phyloP scores from a whole-genome alignment of 2,329 filamentous ascomycete genomes.

The Talaromyces piceae region DNA sequence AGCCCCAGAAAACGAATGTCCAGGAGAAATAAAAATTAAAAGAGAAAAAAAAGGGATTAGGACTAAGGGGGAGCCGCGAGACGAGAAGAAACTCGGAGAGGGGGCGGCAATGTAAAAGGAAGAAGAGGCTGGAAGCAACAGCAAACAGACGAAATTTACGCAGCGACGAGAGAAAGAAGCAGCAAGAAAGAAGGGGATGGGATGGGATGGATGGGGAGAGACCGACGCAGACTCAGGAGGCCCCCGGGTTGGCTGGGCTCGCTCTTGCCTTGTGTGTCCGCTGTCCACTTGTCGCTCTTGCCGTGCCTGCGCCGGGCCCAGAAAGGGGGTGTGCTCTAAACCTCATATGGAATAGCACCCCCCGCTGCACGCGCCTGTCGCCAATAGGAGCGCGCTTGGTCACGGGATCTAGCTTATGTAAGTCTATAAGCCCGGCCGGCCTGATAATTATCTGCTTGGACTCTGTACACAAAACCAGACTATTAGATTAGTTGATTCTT shows the following conservation, averaged over 20 bases:
- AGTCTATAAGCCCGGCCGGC: no score
- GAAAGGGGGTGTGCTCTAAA: slow-evolving; percentile 7
- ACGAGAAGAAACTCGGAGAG: slow-evolving; percentile 3
- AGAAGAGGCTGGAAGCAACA: slow-evolving; percentile 1
- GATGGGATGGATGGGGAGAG: not conserved
- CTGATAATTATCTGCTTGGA: no score
- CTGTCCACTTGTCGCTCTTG: slow-evolving; percentile 3
- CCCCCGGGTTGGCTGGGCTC: not conserved
- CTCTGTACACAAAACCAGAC: no score
- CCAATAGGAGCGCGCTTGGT: not conserved
- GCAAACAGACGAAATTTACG: slow-evolving; percentile 4
- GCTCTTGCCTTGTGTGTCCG: not conserved
- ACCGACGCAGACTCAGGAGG: slow-evolving; percentile 6
- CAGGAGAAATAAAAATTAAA: slow-evolving; percentile 1
- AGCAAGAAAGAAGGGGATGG: not conserved
- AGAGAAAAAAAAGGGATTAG: not conserved
- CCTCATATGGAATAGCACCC: not conserved
- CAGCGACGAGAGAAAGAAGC: not conserved
- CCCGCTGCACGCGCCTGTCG: not conserved
- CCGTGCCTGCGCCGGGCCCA: not conserved
- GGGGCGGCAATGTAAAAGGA: not conserved
- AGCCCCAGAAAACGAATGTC: slow-evolving; percentile 4
- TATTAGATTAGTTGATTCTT: no score
- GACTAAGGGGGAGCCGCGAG: slow-evolving; percentile 1
- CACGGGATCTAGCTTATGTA: slow-evolving; percentile 5